Evolutionary conservation across 192 early-diverging fungal species (phyloP), one percentile per base, ranked within the genome.

Genomic region (Backusella parvicylindrica): DNA sequence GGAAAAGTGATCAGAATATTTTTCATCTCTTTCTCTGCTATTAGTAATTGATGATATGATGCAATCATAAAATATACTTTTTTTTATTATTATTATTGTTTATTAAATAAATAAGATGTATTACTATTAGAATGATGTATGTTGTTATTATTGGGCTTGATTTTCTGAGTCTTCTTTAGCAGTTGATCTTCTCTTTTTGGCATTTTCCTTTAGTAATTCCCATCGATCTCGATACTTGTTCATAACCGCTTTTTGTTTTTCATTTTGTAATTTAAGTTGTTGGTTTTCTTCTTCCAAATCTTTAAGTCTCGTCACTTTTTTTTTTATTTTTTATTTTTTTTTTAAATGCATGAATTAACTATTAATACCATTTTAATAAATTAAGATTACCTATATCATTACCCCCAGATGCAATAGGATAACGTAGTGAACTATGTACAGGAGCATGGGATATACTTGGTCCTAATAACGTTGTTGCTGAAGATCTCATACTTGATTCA

Each of bases 181-280:
- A 4, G 68, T 38, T 12, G 68, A 26, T 47, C 83, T 74, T 70
- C 84, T 64, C 31, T 86, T 87, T 68, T 89, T 90, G 38, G 91
- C 91, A 33, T 88, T 85, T 74, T 94, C 94, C 67, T 93, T 94
- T 23, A 94, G 77, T 63, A 90, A 91, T 35, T 92, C 90, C 93
- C 93, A 95, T 33, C 92, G 83, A 32, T 92, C 91, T 70, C 87
- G 88, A 71, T 93, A 95, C 81, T 92, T 92, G 56, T 70, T 77
- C 78, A 91, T 84, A n/a, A 88, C 71, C 2, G 67, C 53, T 31
- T 84, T 82, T 73, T 89, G 86, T 68, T 80, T 83, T 8, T 91
- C 82, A 68, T 83, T 79, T 40, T 91, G 86, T 6, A 81, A 63
- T 40, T 77, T 80, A 7, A 89, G 63, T 2, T 73, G 26, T 12